Conservation (phyloP, 2,329 filamentous ascomycete genomes). For the Mariannaea elegans region DNA sequence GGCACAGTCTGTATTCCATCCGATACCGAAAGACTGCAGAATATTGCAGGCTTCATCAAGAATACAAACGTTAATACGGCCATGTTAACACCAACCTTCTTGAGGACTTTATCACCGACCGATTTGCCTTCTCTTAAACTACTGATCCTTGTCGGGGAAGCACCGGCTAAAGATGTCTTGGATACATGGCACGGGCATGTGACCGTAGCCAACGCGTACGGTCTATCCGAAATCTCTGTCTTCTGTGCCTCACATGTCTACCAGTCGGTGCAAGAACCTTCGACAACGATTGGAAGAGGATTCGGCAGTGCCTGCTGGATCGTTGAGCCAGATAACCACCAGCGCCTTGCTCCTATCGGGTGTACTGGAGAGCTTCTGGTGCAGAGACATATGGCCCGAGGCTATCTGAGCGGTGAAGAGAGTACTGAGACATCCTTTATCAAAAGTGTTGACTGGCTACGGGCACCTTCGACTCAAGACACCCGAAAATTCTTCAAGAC, state of each 20-base stretch:
- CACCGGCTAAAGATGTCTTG: background rate
- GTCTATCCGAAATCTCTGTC: background rate
- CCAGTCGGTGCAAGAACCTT: background rate
- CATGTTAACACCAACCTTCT: background rate
- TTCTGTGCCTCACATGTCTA: no score
- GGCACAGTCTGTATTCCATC: constrained; percentile 51
- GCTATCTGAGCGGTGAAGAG: background rate
- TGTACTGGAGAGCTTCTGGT: background rate
- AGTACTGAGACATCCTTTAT: constrained; percentile 44
- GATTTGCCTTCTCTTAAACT: background rate
- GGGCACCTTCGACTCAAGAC: background rate
- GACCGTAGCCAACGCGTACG: background rate
- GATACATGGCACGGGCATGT: no score
- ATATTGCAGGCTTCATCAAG: constrained; percentile 8
- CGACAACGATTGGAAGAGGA: background rate
- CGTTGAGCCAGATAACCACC: no score
- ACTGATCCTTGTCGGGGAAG: background rate
- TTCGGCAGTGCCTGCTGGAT: no score
- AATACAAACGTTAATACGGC: background rate
- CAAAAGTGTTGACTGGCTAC: background rate
- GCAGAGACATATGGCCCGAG: background rate
- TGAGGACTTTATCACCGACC: background rate
- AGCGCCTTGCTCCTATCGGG: background rate
- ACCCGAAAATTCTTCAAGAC: background rate
- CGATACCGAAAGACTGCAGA: constrained; percentile 44